Base-by-base conservation (phyloP, 2,329 filamentous ascomycete species). In the Cercospora canescens region DNA sequence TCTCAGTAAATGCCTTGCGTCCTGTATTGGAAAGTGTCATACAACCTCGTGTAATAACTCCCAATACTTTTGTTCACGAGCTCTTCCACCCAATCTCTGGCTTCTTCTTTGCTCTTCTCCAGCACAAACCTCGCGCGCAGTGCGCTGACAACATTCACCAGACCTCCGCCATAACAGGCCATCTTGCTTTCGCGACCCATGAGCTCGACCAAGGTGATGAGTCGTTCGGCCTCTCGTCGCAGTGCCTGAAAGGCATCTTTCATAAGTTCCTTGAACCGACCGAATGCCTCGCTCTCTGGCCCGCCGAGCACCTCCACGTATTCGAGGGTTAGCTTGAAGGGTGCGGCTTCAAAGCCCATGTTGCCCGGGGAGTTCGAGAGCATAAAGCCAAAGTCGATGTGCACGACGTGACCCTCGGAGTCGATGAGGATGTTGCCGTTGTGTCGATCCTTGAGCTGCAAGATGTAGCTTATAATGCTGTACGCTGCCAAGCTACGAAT, bases 381-480 rank as follows among this genome's bases (percentile, higher is more conserved):
- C 91, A 95, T 94, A 77, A 95, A 95, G 63, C 92, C 92, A 78
- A 95, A 95, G 78, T 95, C 92, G 67, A 95, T 95, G 76, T 95
- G 92, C 67, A 95, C 89, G 64, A 94, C 93, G 76, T 95, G 92
- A 9, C 92, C 92, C 77, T 92, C 89, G 73, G 91, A 93, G 78
- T 94, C 92, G 73, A 95, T 91, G 66, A 95, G 85, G 14, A 95
- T 90, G 74, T 95, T 95, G 62, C 92, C 92, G 75, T 95, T 95
- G 77, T 95, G 92, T 12, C 92, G 86, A 75, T 95, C 92, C 77
- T 95, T 95, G 66, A 95, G 86, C 78, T 95, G 92, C 62, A 95
- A 82, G 58, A 95, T 83, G 75, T 95, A 95, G 64, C 89, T 92
- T 67, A 95, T 92, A 70, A 94, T 89, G 79, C 91, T 94, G 79